Percentiles rank a stretch among this genome's conserved stretches.
Conservation (phyloP, 371 early-diverging fungal genomes). For the Mortierella sp. region DNA sequence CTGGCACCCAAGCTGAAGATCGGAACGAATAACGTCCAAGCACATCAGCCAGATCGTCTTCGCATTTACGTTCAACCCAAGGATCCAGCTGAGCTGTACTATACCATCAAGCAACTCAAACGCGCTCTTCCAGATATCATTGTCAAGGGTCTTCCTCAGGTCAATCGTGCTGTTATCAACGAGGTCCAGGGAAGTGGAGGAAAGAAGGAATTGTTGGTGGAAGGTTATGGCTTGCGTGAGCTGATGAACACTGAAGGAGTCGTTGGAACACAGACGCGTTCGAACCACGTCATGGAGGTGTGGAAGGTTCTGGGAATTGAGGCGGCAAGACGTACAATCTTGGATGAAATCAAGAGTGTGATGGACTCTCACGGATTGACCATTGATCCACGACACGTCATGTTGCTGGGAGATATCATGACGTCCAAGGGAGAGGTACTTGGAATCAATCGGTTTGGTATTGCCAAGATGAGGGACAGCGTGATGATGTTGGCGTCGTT, state of each 20-base stretch:
- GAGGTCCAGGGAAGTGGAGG: slow-evolving; percentile 71
- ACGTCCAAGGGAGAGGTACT: slow-evolving; percentile 96
- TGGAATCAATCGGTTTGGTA: slow-evolving; percentile 99
- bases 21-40: slow-evolving; percentile 73
- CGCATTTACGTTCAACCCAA: slow-evolving; percentile 78
- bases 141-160: slow-evolving; percentile 85
- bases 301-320: slow-evolving; percentile 96
- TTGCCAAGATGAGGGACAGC: slow-evolving; percentile 98
- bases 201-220: slow-evolving; percentile 82
- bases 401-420: slow-evolving; percentile 99
- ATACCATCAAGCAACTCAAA: slow-evolving; percentile 84
- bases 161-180: slow-evolving; percentile 90
- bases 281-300: slow-evolving; percentile 97
- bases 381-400: slow-evolving; percentile 97
- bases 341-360: slow-evolving; percentile 77
- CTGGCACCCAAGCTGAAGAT: slow-evolving; percentile 89
- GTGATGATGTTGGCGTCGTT: slow-evolving; percentile 99
- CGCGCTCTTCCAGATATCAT: slow-evolving; percentile 86
- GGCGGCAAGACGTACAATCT: slow-evolving; percentile 89
- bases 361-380: slow-evolving; percentile 76
- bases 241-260: slow-evolving; percentile 91
- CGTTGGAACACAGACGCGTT: slow-evolving; percentile 81
- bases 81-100: slow-evolving; percentile 74
- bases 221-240: slow-evolving; percentile 94
- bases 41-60: slow-evolving; percentile 78